phyloP scores from a whole-genome alignment of 2,329 filamentous ascomycete species.

The Ciborinia camelliae region DNA sequence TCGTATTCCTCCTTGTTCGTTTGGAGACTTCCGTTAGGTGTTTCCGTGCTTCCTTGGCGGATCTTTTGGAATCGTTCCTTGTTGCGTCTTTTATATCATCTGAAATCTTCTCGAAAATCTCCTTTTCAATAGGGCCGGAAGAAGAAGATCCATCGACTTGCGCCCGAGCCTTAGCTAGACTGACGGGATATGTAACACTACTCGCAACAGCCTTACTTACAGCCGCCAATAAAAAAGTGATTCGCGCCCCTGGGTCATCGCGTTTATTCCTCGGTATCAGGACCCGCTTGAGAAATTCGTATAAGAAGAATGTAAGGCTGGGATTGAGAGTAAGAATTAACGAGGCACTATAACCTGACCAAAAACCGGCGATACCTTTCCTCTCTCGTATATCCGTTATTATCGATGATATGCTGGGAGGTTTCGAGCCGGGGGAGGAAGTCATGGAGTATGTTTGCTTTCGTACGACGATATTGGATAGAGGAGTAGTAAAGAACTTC shows the following conservation, averaged over 20 bases:
- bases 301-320: conserved; percentile 79
- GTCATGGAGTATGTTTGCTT: conserved; percentile 68
- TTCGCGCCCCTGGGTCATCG: conserved; percentile 49
- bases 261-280: conserved; percentile 53
- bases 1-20: conserved; percentile 44
- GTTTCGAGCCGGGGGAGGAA: conserved; percentile 38
- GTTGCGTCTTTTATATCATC: conserved; percentile 32
- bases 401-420: conserved; percentile 50
- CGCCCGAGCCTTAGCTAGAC: conserved; percentile 75
- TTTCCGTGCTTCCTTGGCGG: background rate
- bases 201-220: conserved; percentile 75
- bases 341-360: conserved; percentile 82
- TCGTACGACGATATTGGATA: conserved; percentile 77
- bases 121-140: conserved; percentile 38
- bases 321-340: conserved; percentile 82
- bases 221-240: conserved; percentile 68
- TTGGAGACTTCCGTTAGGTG: conserved; percentile 25
- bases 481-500: conserved; percentile 73
- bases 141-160: conserved; percentile 51
- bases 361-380: conserved; percentile 72
- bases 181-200: conserved; percentile 78
- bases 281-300: conserved; percentile 64
- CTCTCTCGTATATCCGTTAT: conserved; percentile 61
- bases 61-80: conserved; percentile 34
- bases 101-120: conserved; percentile 34